phyloP scores from a whole-genome alignment of 352 stramenopile species.

The Phytophthora sojae region DNA sequence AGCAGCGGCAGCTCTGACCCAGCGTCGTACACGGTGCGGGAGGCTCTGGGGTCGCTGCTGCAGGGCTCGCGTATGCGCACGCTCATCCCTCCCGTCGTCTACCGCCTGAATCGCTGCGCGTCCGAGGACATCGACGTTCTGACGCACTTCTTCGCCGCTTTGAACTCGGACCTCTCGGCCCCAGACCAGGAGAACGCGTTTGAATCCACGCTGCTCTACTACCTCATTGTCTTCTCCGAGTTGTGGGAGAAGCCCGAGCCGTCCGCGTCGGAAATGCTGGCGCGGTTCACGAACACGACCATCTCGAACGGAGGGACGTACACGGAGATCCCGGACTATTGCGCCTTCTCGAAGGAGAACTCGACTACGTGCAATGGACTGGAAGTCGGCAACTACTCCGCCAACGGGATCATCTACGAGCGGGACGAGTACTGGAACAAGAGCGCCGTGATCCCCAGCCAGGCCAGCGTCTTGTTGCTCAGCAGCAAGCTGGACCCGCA shows the following conservation, averaged over 20 bases:
- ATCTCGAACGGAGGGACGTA: not conserved
- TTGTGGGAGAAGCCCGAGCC: not conserved
- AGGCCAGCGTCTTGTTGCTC: constrained; percentile 56
- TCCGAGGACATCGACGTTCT: not conserved
- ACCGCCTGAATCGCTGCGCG: not conserved
- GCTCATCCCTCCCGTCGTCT: not conserved
- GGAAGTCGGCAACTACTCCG: not conserved
- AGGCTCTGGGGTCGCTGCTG: not conserved
- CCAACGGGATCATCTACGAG: constrained; percentile 41
- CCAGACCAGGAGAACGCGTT: not conserved
- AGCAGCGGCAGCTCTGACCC: not conserved
- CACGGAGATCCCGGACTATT: not conserved
- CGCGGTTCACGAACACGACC: not conserved
- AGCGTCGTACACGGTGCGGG: not conserved
- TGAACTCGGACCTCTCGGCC: not conserved
- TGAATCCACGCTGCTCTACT: not conserved
- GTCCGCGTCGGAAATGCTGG: not conserved
- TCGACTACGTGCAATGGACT: not conserved
- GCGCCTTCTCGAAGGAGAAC: not conserved
- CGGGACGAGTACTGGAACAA: constrained; percentile 64
- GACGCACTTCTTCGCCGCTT: not conserved
- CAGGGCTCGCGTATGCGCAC: not conserved
- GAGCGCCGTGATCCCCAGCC: constrained; percentile 40
- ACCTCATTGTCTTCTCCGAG: not conserved
- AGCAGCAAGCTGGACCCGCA: constrained; percentile 58